Evolutionary conservation across 306 rosid species (phyloP).

Genomic region (Inga laurina): DNA sequence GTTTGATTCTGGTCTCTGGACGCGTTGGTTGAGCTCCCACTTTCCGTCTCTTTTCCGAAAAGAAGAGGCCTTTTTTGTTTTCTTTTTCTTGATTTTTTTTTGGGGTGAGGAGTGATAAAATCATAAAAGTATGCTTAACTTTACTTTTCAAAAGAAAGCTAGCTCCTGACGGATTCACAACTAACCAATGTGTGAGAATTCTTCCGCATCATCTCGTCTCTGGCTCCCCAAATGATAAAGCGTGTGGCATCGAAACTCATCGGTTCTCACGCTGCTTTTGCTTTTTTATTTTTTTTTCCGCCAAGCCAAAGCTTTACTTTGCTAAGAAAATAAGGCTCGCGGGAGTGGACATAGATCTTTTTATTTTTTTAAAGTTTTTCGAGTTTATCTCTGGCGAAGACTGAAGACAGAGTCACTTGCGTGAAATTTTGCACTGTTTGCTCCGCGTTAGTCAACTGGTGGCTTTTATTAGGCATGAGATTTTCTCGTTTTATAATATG

Average conservation of each 20-base stretch:
- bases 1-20: constrained; percentile 1
- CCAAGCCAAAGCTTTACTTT: too few relatives aligned
- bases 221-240: constrained; percentile 12
- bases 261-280: constrained; percentile 11
- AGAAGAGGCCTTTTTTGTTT: constrained; percentile 12
- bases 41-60: constrained; percentile 28
- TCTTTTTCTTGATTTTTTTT: background rate
- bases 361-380: background rate
- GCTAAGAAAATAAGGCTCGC: too few relatives aligned
- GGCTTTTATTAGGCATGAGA: background rate
- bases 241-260: constrained; percentile 20
- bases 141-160: constrained; percentile 24
- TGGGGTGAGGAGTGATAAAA: constrained; percentile 17
- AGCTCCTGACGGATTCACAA: constrained; percentile 14
- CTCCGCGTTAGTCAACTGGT: background rate
- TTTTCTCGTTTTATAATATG: background rate
- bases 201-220: constrained; percentile 31
- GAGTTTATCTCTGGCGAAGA: constrained; percentile 15
- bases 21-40: constrained; percentile 15
- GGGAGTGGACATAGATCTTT: background rate
- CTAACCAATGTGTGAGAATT: constrained; percentile 30
- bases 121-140: constrained; percentile 23
- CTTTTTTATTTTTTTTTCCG: background rate
- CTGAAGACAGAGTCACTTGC: constrained; percentile 30
- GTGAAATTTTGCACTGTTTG: constrained; percentile 4